A percentile compares a stretch with the other conserved stretches of the same genome.
phyloP scores from a whole-genome alignment of 2,329 filamentous ascomycete genomes.

The Diplodia corticola region DNA sequence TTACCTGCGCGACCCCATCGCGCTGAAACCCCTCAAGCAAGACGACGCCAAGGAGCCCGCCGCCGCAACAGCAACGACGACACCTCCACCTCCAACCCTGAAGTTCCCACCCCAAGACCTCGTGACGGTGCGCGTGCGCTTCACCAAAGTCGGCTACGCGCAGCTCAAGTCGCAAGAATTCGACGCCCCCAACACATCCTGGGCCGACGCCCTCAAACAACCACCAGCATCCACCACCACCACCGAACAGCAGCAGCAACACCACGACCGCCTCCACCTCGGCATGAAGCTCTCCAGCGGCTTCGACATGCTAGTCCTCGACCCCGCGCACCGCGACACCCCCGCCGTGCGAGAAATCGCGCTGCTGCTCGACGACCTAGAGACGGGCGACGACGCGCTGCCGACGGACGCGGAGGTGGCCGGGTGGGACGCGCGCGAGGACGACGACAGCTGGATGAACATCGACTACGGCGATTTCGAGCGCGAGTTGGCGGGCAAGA shows the following conservation, averaged over 20 bases:
- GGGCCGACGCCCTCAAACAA: conserved; percentile 37
- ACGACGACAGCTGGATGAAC: conserved; percentile 88
- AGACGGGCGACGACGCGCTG: conserved; percentile 68
- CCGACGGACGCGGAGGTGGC: conserved; percentile 73
- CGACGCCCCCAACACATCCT: conserved; percentile 56
- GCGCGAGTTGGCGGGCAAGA: conserved; percentile 64
- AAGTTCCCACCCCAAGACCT: conserved; percentile 79
- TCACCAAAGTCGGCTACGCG: conserved; percentile 87
- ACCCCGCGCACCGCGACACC: conserved; percentile 67
- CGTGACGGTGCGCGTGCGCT: conserved; percentile 74
- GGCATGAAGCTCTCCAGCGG: conserved; percentile 91
- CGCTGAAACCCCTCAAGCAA: conserved; percentile 65
- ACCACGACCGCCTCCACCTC: conserved; percentile 55
- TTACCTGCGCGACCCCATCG: conserved; percentile 81
- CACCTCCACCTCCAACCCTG: too few relatives aligned
- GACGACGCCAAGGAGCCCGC: conserved; percentile 54
- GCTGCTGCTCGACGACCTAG: conserved; percentile 72
- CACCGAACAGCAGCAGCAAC: too few relatives aligned
- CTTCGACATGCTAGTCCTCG: conserved; percentile 80
- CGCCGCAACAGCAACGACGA: conserved; percentile 26
- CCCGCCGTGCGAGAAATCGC: conserved; percentile 72
- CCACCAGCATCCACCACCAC: too few relatives aligned
- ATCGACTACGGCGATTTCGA: conserved; percentile 91
- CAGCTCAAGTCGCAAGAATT: conserved; percentile 88
- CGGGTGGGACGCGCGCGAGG: conserved; percentile 68